Conservation (phyloP, 169 alveolate genomes). For the Cryptosporidium andersoni region DNA sequence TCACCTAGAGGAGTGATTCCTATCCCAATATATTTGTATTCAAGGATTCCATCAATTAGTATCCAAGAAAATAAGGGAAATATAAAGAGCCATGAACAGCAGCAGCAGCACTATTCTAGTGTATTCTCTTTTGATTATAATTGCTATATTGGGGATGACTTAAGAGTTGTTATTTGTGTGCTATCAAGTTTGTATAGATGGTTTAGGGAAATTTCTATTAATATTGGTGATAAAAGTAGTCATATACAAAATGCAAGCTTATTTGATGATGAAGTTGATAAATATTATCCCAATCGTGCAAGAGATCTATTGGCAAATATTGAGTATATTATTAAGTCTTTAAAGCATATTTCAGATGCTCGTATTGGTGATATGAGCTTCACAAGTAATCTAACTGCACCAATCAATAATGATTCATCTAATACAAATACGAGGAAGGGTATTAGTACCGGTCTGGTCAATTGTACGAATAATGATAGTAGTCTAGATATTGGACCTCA, state of each 20-base stretch:
- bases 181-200: constrained; percentile 39
- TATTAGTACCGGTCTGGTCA: not conserved
- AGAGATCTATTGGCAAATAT: constrained; percentile 39
- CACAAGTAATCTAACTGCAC: not conserved
- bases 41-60: not conserved
- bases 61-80: too few relatives aligned
- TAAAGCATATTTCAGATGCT: not conserved
- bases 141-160: constrained; percentile 31
- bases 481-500: constrained; percentile 37
- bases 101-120: too few relatives aligned
- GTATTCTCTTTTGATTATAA: not conserved
- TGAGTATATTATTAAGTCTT: constrained; percentile 42
- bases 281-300: constrained; percentile 29
- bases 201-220: constrained; percentile 26
- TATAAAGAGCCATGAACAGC: too few relatives aligned
- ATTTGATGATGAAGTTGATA: constrained; percentile 52
- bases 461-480: not conserved
- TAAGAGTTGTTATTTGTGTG: constrained; percentile 9
- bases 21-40: constrained; percentile 37
- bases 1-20: constrained; percentile 2
- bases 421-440: not conserved
- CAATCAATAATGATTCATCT: not conserved
- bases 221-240: not conserved
- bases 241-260: constrained; percentile 14
- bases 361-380: too few relatives aligned